Conservation (phyloP, 306 rosid species). For the Malus sylvestris region DNA sequence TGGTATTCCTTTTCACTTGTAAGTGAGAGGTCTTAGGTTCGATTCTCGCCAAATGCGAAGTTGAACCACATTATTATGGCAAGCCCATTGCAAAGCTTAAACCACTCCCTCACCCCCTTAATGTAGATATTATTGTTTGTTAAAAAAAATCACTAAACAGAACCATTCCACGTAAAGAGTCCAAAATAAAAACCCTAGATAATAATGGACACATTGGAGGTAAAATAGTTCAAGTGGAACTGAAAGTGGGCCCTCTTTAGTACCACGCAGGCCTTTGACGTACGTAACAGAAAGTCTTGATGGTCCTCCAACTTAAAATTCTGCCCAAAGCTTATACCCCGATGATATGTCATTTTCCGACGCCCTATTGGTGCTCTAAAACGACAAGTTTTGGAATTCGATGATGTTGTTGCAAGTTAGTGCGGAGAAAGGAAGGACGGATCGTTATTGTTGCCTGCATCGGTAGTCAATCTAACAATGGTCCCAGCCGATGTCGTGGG, state of each 20-base stretch:
- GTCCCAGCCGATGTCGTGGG: not conserved
- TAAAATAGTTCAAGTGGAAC: not conserved
- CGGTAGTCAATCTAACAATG: not conserved
- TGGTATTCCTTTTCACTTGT: no score
- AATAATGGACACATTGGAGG: not conserved
- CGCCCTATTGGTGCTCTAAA: not conserved
- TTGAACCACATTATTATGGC: no score
- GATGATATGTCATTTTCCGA: not conserved
- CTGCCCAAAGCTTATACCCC: not conserved
- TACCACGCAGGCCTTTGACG: not conserved
- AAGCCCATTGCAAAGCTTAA: no score
- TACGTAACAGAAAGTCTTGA: not conserved
- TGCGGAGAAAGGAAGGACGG: not conserved
- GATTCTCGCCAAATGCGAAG: no score
- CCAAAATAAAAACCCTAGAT: not conserved
- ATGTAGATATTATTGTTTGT: no score
- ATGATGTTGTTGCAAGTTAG: not conserved
- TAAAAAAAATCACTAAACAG: no score
- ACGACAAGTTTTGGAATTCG: not conserved
- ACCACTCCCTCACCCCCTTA: no score
- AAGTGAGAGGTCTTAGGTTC: no score
- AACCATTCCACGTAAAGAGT: no score
- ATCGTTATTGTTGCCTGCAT: not conserved
- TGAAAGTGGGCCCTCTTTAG: not conserved
- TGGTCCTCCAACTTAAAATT: no score